Base-by-base conservation (phyloP, 2,329 filamentous ascomycete genomes). In the Celoporthe dispersa region DNA sequence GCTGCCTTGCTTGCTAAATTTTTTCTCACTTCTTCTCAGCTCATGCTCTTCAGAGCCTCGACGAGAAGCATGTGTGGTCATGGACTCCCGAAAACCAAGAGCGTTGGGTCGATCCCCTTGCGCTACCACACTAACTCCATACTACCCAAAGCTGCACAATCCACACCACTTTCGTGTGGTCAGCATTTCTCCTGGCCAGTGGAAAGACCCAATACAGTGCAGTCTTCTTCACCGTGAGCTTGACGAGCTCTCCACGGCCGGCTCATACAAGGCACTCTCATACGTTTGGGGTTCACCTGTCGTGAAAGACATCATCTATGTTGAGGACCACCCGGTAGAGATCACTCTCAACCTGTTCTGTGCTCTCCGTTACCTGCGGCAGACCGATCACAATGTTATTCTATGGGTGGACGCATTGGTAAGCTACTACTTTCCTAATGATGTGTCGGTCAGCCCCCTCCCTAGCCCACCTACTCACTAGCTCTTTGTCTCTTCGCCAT, bases 371-470 rank as follows among this genome's bases (percentile, higher is more conserved):
- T 51, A 64, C 39, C 59, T 67, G 1, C 25, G 68, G 1, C 51
- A 51, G 16, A 8, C 4, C n/a, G 59, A 67, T 6, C 8, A 22
- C 11, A 35, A 12, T n/a, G 25, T 28, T 11, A 11, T n/a, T 2
- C 3, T 67, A 28, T 70, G 68, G 68, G 35, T 70, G 7, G 64
- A 63, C 25, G 59, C 68, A 64, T 28, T 70, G 11, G 64, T 70
- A 28, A 51, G 64, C 3, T 16, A 31, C 19, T 8, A 25, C 33
- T 9, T 14, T 3, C 33, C 33, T 16, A 67, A n/a, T 7, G 2
- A 19, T 22, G 11, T 66, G 28, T 41, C 19, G 7, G 9, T 55
- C 14, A n/a, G 19, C 31, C 19, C 12, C 62, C 44, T 31, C 31
- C n/a, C 33, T 16, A 28, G 37, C 19, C 39, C 37, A 64, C 16